Conservation (phyloP, 768 basidiomycete species). For the Cytidiella melzeri region DNA sequence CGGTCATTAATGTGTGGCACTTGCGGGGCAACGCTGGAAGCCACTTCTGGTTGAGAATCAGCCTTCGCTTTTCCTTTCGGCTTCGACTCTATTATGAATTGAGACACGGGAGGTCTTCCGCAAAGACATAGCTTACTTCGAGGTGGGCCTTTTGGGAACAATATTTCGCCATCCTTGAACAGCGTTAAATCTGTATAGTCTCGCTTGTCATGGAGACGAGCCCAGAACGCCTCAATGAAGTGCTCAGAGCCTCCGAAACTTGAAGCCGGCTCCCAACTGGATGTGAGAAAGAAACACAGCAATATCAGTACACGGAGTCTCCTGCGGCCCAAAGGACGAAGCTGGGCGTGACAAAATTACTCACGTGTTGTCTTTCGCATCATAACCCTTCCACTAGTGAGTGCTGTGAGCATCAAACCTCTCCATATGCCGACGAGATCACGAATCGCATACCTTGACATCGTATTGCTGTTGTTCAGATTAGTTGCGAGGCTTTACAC, state of each 20-base stretch:
- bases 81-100: background rate
- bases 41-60: background rate
- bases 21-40: background rate
- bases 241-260: constrained; percentile 56
- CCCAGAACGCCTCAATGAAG: constrained; percentile 37
- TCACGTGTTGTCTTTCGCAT: constrained; percentile 18
- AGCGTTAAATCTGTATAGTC: constrained; percentile 41
- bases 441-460: constrained; percentile 21
- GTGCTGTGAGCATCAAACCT: background rate
- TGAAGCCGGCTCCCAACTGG: constrained; percentile 62
- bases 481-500: background rate
- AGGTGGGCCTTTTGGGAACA: constrained; percentile 54
- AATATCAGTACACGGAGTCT: background rate
- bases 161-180: constrained; percentile 50
- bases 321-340: too few species aligned
- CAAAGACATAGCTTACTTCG: constrained; percentile 14
- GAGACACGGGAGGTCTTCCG: background rate
- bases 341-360: too few species aligned
- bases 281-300: background rate
- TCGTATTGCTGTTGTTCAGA: constrained; percentile 11
- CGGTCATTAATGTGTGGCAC: background rate
- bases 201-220: constrained; percentile 31
- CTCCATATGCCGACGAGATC: too few species aligned
- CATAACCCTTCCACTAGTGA: constrained; percentile 20
- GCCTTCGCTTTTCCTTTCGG: background rate